These are phyloP conservation scores for Agrocybe praecox DNA, from an alignment of 768 basidiomycete species.

Conservation along the genomic window DNA sequence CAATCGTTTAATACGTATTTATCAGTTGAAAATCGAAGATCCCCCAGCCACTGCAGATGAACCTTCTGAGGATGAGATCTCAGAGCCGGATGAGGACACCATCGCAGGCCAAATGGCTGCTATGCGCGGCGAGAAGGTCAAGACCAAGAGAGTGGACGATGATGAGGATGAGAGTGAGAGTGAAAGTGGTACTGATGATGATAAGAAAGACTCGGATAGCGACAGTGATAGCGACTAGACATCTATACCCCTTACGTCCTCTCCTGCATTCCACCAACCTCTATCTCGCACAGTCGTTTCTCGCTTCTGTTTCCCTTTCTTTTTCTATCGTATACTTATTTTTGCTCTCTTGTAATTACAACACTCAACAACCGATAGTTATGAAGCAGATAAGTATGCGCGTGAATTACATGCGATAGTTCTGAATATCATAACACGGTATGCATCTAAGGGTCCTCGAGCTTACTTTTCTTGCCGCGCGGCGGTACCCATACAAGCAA, in stretches of 20 bases:
- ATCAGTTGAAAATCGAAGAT: slow-evolving; percentile 84
- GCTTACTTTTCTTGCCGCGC: too few relatives aligned
- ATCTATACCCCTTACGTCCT: not conserved
- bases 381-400: too few relatives aligned
- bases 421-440: too few relatives aligned
- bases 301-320: too few relatives aligned
- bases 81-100: slow-evolving; percentile 96
- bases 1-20: not conserved
- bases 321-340: too few relatives aligned
- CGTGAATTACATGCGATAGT: too few relatives aligned
- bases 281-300: too few relatives aligned
- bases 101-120: slow-evolving; percentile 97
- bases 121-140: slow-evolving; percentile 88
- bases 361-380: too few relatives aligned
- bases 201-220: slow-evolving; percentile 54
- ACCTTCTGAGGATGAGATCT: slow-evolving; percentile 87
- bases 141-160: slow-evolving; percentile 61
- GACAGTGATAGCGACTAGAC: slow-evolving; percentile 38
- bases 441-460: too few relatives aligned
- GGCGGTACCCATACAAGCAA: too few relatives aligned
- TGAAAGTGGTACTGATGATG: slow-evolving; percentile 48
- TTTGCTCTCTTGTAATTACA: too few relatives aligned
- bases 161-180: slow-evolving; percentile 57
- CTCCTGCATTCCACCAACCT: not conserved
- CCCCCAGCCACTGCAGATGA: slow-evolving; percentile 59